Conservation (phyloP, 495 filamentous ascomycete species). For the Cenococcum geophilum region DNA sequence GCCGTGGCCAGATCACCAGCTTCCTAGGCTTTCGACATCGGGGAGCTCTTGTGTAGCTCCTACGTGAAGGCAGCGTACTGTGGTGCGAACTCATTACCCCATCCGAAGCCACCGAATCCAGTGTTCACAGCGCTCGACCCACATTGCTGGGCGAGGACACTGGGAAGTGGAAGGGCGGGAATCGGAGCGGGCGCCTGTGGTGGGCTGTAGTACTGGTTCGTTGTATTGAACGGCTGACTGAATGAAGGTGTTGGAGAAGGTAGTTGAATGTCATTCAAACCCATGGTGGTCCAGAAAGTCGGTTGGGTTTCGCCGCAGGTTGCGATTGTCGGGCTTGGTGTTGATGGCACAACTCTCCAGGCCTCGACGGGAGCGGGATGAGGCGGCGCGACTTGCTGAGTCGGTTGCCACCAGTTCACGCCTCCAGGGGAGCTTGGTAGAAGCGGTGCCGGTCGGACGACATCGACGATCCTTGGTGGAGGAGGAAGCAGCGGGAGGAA, state of each 20-base stretch:
- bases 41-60: constrained; percentile 16
- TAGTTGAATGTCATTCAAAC: constrained; percentile 61
- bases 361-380: constrained; percentile 72
- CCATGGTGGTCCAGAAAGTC: constrained; percentile 76
- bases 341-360: constrained; percentile 88
- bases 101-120: constrained; percentile 68
- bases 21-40: constrained; percentile 24
- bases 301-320: constrained; percentile 62
- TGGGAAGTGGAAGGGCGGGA: constrained; percentile 77
- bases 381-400: constrained; percentile 44
- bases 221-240: constrained; percentile 66
- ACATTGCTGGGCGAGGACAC: constrained; percentile 80
- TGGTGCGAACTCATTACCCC: constrained; percentile 59
- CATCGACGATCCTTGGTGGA: constrained; percentile 86
- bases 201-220: constrained; percentile 60
- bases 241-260: constrained; percentile 71
- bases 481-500: constrained; percentile 88
- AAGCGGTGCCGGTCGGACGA: constrained; percentile 73
- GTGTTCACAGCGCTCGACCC: constrained; percentile 57
- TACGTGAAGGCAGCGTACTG: constrained; percentile 57
- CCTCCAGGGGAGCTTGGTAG: constrained; percentile 79
- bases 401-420: constrained; percentile 72
- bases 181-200: constrained; percentile 54
- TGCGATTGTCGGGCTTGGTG: constrained; percentile 62
- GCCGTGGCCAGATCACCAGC: constrained; percentile 28